Base-by-base conservation (phyloP, 805 yeast species). In the Kuraishia cidri region DNA sequence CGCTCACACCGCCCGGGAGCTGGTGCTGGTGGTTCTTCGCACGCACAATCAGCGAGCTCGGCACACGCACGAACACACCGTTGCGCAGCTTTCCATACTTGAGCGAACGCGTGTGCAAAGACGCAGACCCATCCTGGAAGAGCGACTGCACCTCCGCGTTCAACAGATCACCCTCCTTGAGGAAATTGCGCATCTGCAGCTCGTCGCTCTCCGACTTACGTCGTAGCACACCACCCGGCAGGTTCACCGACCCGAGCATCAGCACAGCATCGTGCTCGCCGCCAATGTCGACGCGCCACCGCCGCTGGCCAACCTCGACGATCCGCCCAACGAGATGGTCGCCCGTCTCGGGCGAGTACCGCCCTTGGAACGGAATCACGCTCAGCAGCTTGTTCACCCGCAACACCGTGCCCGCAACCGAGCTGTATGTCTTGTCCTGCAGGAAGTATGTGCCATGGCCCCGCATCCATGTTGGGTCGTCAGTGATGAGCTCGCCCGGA, bases 261-360 rank as follows among this genome's bases (percentile, higher is more conserved):
- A 92, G 60, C 0, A 85, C 79, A 0, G 97, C 97, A 51, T 87
- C 90, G 48, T 85, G 95, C 47, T 78, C 80, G n/a, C 86, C 85
- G 19, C 97, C 97, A 41, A 92, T 86, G 46, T 90, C 96, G 11
- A 92, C 97, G 51, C 81, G 86, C 98, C 99, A 92, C 46, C 97
- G 66, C 51, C 80, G 84, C 41, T 81, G 82, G 1, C 95, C 95
- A 5, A 90, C 97, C 47, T 92, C 97, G 2, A 92, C 79, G 43
- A 92, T 80, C 40, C 98, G 66, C 2, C 99, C 99, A 15, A 92
- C 79, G 15, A 92, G 68, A 54, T 92, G 97, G 52, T 92, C 98
- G 42, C 98, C 98, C 2, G 95, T 86, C 42, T 87, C 97, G 1
- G 98, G 95, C 22, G 76, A 69, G 50, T 90, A 92, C 38, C 94